Evolutionary conservation across 331 rosid genomes (phyloP).

Genomic region (Ulmus americana): DNA sequence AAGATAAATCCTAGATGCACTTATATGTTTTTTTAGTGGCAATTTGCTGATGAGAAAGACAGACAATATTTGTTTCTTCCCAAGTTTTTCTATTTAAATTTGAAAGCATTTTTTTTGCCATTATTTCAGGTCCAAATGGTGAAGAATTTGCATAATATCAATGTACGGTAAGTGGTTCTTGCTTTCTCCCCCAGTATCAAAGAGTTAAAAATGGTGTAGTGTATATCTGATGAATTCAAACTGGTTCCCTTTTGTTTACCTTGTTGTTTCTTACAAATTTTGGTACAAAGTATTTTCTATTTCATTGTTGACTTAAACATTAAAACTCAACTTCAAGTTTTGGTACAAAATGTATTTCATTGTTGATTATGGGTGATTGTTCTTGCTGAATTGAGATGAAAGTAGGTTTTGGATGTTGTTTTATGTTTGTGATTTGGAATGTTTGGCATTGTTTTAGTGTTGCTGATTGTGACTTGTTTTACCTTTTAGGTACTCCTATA

Average conservation of each 20-base stretch:
- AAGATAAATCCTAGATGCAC: neutral
- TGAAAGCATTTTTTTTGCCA: neutral
- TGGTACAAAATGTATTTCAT: too few relatives aligned
- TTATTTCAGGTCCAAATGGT: constrained; percentile 83
- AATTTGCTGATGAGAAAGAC: neutral
- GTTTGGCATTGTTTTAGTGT: too few relatives aligned
- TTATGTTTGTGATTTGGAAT: too few relatives aligned
- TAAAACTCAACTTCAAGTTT: too few relatives aligned
- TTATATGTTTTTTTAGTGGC: neutral
- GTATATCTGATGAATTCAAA: too few relatives aligned
- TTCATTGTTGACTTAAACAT: too few relatives aligned
- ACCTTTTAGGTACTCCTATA: too few relatives aligned
- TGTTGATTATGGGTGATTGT: too few relatives aligned
- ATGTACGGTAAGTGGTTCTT: constrained; percentile 63
- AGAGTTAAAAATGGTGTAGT: too few relatives aligned
- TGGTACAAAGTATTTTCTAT: neutral
- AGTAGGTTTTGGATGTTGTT: too few relatives aligned
- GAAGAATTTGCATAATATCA: constrained; percentile 94
- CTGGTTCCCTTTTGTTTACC: neutral
- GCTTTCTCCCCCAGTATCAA: constrained; percentile 10
- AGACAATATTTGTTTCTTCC: neutral
- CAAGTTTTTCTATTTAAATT: neutral
- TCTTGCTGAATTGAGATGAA: too few relatives aligned
- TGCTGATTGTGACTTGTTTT: too few relatives aligned
- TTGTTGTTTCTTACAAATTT: neutral